phyloP scores from a whole-genome alignment of 1,139 yeast genomes.

The Candida sp. region DNA sequence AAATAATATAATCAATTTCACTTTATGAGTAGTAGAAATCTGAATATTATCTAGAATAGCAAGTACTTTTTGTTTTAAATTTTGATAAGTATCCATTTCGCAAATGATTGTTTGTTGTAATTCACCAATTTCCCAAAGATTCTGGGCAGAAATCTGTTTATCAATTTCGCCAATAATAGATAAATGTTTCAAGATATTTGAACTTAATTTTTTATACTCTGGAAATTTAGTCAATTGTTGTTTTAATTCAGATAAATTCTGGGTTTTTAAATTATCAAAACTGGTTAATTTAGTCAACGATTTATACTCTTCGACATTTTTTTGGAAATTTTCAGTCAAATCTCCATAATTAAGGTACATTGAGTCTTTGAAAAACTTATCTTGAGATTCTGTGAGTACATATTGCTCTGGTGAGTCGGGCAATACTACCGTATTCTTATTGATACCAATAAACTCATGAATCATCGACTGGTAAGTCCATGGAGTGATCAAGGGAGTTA shows the following conservation, averaged over 20 bases:
- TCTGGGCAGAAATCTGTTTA: constrained; percentile 52
- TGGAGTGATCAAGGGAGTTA: constrained; percentile 87
- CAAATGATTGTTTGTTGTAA: constrained; percentile 83
- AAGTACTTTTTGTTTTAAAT: constrained; percentile 22
- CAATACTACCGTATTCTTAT: constrained; percentile 75
- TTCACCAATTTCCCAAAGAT: constrained; percentile 85
- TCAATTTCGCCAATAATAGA: constrained; percentile 85
- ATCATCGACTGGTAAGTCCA: constrained; percentile 99
- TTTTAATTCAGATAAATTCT: constrained; percentile 84
- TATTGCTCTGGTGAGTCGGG: constrained; percentile 24
- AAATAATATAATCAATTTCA: constrained; percentile 64
- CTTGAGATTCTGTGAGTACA: constrained; percentile 46
- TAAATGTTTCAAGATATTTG: constrained; percentile 93
- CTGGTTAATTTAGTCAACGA: constrained; percentile 69
- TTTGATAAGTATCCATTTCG: constrained; percentile 39
- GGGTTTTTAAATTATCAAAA: constrained; percentile 53
- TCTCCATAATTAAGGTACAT: constrained; percentile 95
- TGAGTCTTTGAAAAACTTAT: constrained; percentile 71
- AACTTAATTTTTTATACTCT: constrained; percentile 81
- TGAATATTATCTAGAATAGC: constrained; percentile 22
- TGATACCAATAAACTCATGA: constrained; percentile 82
- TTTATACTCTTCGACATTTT: constrained; percentile 81
- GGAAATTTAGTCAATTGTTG: constrained; percentile 90
- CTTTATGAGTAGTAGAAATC: constrained; percentile 28
- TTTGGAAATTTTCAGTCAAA: constrained; percentile 83